These are phyloP conservation scores for Stephanodiscus triporus DNA, from an alignment of 108 stramenopile species.

Conservation along the genomic window DNA sequence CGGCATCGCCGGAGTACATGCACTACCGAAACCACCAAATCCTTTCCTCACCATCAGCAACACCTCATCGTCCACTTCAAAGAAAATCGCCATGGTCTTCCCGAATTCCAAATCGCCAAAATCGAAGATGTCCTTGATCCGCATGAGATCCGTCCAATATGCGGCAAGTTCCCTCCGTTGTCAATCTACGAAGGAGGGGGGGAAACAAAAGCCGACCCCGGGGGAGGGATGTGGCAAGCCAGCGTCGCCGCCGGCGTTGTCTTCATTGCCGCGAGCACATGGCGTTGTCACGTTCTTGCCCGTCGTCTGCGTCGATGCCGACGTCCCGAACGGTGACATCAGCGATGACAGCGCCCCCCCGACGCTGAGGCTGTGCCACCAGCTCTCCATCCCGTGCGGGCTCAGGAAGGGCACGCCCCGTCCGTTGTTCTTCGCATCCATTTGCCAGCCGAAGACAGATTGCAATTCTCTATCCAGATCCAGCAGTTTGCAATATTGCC, in stretches of 20 bases:
- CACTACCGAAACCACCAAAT: no score
- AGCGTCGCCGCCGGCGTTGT: background rate
- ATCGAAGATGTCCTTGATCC: constrained; percentile 49
- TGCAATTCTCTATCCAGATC: constrained; percentile 30
- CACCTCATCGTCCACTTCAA: constrained; percentile 36
- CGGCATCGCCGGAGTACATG: no score
- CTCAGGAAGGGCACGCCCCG: constrained; percentile 35
- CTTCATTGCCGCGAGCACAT: no score
- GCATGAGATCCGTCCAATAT: constrained; percentile 37
- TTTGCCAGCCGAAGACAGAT: constrained; percentile 39
- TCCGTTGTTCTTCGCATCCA: constrained; percentile 40
- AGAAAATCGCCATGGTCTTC: constrained; percentile 35
- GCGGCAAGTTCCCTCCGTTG: constrained; percentile 34
- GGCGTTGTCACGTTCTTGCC: no score
- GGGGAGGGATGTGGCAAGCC: background rate
- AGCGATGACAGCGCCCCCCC: background rate
- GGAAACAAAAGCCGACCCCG: no score
- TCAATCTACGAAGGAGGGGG: constrained; percentile 32
- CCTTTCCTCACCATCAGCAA: constrained; percentile 5
- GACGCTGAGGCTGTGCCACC: constrained; percentile 34
- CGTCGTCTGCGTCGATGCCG: background rate
- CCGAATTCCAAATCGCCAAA: constrained; percentile 38
- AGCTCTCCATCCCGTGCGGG: constrained; percentile 22
- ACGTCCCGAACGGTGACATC: no score
- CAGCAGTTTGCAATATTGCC: constrained; percentile 39